Base-by-base conservation (phyloP, 2,329 filamentous ascomycete genomes). In the Pseudogymnoascus sp. region DNA sequence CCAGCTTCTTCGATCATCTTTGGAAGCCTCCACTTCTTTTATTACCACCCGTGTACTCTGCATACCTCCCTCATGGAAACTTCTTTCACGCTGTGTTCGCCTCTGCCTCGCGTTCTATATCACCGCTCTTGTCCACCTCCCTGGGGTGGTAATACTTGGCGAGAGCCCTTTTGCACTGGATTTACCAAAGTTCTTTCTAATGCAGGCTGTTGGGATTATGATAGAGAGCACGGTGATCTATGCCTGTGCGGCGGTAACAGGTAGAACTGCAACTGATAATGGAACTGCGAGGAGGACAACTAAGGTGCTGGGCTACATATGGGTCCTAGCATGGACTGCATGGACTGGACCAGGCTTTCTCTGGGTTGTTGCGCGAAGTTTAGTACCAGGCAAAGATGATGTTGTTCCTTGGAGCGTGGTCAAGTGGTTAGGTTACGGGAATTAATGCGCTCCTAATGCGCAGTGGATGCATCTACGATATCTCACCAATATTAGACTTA, bases 1-100 rank as follows among this genome's bases (percentile, higher is more conserved):
- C 6, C 47, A 54, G 16, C 16, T 54, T n/a, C 16, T 54, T 54
- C 47, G 47, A n/a, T 54, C 47, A 54, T 54, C 47, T 54, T n/a
- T 54, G 7, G 47, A 54, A 11, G 47, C 47, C 14, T 14, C 25
- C 28, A 54, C 47, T 33, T 54, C 47, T 33, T 54, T 54, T 25
- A 6, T 54, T n/a, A n/a, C 28, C 5, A 20, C 47, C 14, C n/a
- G 7, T 14, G 28, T 35, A 33, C 47, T 54, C 9, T 54, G 28
- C 28, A 54, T 54, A 54, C 16, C 47, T 14, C n/a, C n/a, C 16
- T 12, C 4, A 9, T 54, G 25, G 47, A 33, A 14, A 18, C 33
- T 35, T 20, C 9, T 54, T 12, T 18, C 28, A 16, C 28, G 47
- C 47, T 54, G 12, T 33, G 9, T 35, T 20, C 47, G 28, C n/a